Conservation (phyloP, 192 early-diverging fungal species). For the Bifiguratus adelaidae region DNA sequence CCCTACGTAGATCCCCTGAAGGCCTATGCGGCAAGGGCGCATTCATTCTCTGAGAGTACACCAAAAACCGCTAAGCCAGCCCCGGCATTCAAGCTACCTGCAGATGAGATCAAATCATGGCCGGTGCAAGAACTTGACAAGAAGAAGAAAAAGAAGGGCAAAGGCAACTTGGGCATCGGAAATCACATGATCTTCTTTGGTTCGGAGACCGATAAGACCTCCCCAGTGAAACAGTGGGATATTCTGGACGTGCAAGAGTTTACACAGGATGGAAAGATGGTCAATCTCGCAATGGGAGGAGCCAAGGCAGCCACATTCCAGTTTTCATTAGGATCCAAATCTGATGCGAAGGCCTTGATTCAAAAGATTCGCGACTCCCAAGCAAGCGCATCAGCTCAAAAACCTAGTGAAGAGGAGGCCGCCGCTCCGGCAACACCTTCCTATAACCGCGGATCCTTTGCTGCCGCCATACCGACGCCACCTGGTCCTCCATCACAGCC, state of each 20-base stretch:
- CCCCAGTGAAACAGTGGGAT: constrained; percentile 44
- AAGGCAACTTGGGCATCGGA: constrained; percentile 54
- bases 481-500: neutral
- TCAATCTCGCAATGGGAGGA: constrained; percentile 52
- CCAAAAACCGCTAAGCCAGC: neutral
- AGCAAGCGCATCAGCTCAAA: constrained; percentile 28
- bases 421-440: constrained; percentile 13
- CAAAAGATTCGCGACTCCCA: constrained; percentile 49
- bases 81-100: neutral
- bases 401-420: constrained; percentile 1
- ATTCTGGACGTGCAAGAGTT: constrained; percentile 49
- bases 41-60: neutral
- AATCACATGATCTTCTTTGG: constrained; percentile 49
- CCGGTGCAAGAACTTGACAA: constrained; percentile 54
- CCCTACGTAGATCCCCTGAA: constrained; percentile 14
- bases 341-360: constrained; percentile 54
- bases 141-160: constrained; percentile 64
- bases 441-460: neutral
- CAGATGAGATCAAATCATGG: constrained; percentile 35
- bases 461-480: neutral
- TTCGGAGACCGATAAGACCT: constrained; percentile 47
- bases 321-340: constrained; percentile 48
- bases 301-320: constrained; percentile 41
- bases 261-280: constrained; percentile 48
- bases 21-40: constrained; percentile 7